Evolutionary conservation across 495 filamentous ascomycete genomes (phyloP).

Genomic region (Aspergillus saccharolyticus): DNA sequence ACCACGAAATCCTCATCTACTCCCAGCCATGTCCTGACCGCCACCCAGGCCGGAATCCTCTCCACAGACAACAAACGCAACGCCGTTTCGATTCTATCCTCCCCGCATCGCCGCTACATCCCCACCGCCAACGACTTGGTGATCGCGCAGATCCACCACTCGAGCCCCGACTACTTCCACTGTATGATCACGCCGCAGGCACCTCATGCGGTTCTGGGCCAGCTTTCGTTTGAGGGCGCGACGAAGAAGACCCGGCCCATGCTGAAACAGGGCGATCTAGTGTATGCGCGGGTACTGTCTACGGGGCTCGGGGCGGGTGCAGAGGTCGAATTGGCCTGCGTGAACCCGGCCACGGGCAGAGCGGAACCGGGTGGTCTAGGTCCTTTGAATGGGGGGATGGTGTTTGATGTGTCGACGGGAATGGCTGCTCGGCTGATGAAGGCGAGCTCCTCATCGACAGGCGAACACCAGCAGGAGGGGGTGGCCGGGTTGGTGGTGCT

Average conservation of each 20-base stretch:
- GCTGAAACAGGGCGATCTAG: constrained; percentile 64
- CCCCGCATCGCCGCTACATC: constrained; percentile 60
- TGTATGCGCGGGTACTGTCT: constrained; percentile 76
- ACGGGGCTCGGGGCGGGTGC: constrained; percentile 68
- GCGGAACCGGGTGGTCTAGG: constrained; percentile 84
- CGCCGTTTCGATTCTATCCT: constrained; percentile 34
- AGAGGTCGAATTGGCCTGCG: constrained; percentile 86
- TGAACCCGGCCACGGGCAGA: constrained; percentile 79
- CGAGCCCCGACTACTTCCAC: constrained; percentile 69
- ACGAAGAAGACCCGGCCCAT: constrained; percentile 87
- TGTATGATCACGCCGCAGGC: constrained; percentile 66
- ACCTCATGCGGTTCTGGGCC: constrained; percentile 68
- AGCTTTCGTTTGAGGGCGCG: constrained; percentile 85
- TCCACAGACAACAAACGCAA: constrained; percentile 72
- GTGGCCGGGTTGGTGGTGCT: constrained; percentile 62
- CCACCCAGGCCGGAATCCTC: constrained; percentile 75
- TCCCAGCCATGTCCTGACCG: constrained; percentile 49
- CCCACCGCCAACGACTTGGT: constrained; percentile 74
- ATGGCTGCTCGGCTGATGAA: constrained; percentile 70
- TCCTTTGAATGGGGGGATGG: constrained; percentile 78
- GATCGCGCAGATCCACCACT: constrained; percentile 76
- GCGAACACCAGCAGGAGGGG: constrained; percentile 57
- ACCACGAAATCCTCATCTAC: constrained; percentile 9
- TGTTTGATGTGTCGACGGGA: constrained; percentile 73
- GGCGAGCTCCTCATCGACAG: constrained; percentile 47